Conservation (phyloP, 148 eudicot species). For the Polygonum maritimum region DNA sequence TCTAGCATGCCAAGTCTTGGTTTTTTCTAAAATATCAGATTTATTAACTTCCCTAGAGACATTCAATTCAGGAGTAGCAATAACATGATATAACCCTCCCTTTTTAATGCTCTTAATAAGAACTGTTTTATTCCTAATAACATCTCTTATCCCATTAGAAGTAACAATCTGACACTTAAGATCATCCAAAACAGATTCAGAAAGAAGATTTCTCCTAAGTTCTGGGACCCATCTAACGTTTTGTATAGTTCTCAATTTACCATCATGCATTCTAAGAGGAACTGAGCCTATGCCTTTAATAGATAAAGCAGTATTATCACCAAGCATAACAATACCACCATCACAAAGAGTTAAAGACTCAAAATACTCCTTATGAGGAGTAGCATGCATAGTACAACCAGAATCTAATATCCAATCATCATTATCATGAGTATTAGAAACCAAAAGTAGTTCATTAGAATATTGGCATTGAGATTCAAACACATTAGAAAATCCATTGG, state of each 20-base stretch:
- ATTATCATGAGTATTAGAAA: not conserved
- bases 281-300: not conserved
- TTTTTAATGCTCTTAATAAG: not conserved
- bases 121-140: not conserved
- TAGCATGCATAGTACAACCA: not conserved
- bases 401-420: not conserved
- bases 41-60: not conserved
- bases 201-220: not conserved
- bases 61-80: not conserved
- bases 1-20: not conserved
- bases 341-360: not conserved
- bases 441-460: not conserved
- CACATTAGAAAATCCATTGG: not conserved
- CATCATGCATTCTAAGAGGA: not conserved
- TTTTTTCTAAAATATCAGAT: not conserved
- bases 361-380: not conserved
- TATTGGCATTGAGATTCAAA: not conserved
- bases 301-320: not conserved
- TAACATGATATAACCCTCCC: not conserved
- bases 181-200: not conserved
- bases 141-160: not conserved
- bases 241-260: not conserved
- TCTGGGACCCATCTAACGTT: not conserved
- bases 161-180: not conserved
- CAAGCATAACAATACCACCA: not conserved